phyloP scores from a whole-genome alignment of 495 filamentous ascomycete genomes.

The Chaetomium cochliodes region DNA sequence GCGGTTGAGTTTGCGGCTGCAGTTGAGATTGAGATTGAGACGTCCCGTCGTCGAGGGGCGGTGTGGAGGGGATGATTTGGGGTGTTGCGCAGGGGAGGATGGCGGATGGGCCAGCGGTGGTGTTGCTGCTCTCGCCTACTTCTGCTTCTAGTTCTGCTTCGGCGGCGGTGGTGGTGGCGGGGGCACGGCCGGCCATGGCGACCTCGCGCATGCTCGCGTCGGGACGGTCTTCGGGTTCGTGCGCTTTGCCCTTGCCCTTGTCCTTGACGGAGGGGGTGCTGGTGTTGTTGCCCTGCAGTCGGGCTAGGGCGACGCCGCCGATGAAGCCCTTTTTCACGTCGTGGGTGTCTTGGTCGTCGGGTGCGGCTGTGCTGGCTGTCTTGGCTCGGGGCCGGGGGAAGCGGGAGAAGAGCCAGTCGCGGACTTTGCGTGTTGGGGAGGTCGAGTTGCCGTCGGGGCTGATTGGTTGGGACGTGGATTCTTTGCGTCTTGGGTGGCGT shows the following conservation, averaged over 20 bases:
- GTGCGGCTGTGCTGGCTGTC: conserved; percentile 24
- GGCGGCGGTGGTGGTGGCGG: not conserved
- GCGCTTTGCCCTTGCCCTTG: conserved; percentile 35
- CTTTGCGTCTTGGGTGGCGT: conserved; percentile 19
- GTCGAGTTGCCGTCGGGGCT: conserved; percentile 19
- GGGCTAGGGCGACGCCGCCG: conserved; percentile 47
- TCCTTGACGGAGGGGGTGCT: conserved; percentile 34
- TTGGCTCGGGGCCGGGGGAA: conserved; percentile 45
- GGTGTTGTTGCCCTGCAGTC: conserved; percentile 33
- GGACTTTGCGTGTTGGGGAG: conserved; percentile 47
- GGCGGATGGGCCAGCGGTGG: not conserved
- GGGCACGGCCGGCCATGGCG: conserved; percentile 46
- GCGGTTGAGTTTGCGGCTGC: no score
- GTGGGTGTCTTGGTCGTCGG: not conserved
- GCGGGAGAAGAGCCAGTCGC: conserved; percentile 60
- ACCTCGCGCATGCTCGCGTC: conserved; percentile 49
- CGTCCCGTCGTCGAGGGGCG: not conserved
- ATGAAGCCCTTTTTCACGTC: conserved; percentile 40
- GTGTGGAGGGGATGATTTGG: not conserved
- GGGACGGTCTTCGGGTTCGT: conserved; percentile 9
- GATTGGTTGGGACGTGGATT: conserved; percentile 14
- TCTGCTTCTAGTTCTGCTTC: no score
- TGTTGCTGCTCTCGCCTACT: conserved; percentile 21
- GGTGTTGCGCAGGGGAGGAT: not conserved
- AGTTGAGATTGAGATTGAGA: not conserved